Conservation (phyloP, 306 rosid genomes). For the Sophora flavescens region DNA sequence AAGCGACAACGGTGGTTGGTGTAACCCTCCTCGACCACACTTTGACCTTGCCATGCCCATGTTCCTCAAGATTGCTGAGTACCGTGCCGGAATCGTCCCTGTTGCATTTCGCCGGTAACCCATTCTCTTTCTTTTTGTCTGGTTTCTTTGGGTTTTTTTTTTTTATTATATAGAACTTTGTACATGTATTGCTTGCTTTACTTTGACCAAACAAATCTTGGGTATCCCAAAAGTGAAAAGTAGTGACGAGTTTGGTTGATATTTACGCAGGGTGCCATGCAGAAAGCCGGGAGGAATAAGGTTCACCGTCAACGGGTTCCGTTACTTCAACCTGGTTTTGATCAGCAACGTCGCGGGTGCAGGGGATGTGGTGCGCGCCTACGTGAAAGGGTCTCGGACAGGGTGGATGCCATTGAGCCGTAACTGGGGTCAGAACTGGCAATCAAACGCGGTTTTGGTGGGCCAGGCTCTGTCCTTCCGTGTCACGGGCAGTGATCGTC, state of each 20-base stretch:
- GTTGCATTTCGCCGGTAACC: conserved; percentile 84
- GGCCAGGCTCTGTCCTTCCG: conserved; percentile 86
- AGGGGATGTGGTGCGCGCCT: conserved; percentile 79
- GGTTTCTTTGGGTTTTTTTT: too few species aligned
- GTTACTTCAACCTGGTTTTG: conserved; percentile 88
- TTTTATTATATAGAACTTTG: too few species aligned
- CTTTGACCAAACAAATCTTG: background rate
- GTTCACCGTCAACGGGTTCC: conserved; percentile 85
- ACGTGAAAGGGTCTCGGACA: conserved; percentile 78
- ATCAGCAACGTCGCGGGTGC: conserved; percentile 97
- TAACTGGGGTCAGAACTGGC: conserved; percentile 99
- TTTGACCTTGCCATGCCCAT: conserved; percentile 99
- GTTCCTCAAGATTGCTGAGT: conserved; percentile 96
- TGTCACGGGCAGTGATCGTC: conserved; percentile 83
- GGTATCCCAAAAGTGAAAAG: conserved; percentile 18
- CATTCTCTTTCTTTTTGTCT: background rate
- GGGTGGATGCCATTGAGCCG: conserved; percentile 91
- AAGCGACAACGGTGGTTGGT: conserved; percentile 97
- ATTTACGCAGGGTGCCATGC: conserved; percentile 85
- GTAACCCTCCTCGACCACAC: conserved; percentile 97
- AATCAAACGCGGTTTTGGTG: conserved; percentile 85
- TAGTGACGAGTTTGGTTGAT: conserved; percentile 26
- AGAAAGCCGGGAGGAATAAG: conserved; percentile 90
- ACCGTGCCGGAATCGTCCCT: conserved; percentile 98
- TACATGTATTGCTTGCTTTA: too few species aligned